Evolutionary conservation across 352 stramenopile species (phyloP).

Genomic region (Globisporangium carolinianum): DNA sequence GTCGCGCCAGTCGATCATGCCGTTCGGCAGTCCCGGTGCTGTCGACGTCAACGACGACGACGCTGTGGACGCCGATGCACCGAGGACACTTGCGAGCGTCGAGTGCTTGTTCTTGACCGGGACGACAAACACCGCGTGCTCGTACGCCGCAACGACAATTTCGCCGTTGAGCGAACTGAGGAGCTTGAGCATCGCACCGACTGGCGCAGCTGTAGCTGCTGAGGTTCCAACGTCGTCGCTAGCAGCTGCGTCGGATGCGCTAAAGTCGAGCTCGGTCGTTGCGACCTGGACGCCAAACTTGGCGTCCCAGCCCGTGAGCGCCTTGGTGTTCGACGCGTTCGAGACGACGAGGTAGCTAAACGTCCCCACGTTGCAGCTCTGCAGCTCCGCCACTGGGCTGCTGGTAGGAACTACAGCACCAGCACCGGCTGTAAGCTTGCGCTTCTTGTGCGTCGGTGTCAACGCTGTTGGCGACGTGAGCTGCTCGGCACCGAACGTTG

Average conservation of each 20-base stretch:
- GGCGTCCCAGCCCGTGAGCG: conserved; percentile 57
- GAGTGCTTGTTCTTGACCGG: conserved; percentile 69
- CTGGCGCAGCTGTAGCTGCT: conserved; percentile 14
- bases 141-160: conserved; percentile 51
- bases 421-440: conserved; percentile 33
- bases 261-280: conserved; percentile 34
- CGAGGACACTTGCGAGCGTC: conserved; percentile 62
- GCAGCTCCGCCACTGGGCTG: conserved; percentile 14
- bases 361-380: conserved; percentile 31
- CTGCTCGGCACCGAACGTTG: conserved; percentile 19
- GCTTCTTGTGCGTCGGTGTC: conserved; percentile 46
- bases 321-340: conserved; percentile 22
- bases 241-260: neutral
- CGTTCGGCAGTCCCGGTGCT: conserved; percentile 34
- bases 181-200: conserved; percentile 43
- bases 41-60: neutral
- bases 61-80: conserved; percentile 16
- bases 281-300: conserved; percentile 70
- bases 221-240: neutral
- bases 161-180: conserved; percentile 48
- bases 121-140: conserved; percentile 55
- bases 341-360: conserved; percentile 56
- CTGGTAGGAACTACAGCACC: conserved; percentile 1
- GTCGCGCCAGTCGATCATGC: conserved; percentile 31
- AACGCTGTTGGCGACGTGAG: conserved; percentile 8